phyloP scores from a whole-genome alignment of 176 grass and related monocot genomes.

The Tillandsia fasciculata region DNA sequence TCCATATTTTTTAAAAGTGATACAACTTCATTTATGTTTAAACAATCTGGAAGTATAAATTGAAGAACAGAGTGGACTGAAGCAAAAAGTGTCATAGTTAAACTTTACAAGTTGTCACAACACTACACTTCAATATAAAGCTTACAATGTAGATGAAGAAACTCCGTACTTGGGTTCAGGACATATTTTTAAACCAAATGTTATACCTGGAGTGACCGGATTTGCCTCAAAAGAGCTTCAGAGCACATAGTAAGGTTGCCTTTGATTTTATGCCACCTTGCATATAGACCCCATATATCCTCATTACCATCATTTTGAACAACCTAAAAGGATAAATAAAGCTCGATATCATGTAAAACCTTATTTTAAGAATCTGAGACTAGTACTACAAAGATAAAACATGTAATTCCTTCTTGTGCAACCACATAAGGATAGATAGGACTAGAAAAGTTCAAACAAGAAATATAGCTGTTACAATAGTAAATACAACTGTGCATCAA shows the following conservation, averaged over 20 bases:
- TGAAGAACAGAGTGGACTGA: too few relatives aligned
- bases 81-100: too few relatives aligned
- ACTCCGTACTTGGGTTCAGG: too few relatives aligned
- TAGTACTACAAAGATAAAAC: neutral
- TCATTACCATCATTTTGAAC: slow-evolving; percentile 47
- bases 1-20: too few relatives aligned
- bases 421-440: neutral
- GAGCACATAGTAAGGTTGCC: slow-evolving; percentile 65
- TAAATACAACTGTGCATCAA: neutral
- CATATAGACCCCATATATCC: slow-evolving; percentile 75
- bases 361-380: neutral
- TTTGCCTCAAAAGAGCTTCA: slow-evolving; percentile 77
- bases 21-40: too few relatives aligned
- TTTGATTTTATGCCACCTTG: slow-evolving; percentile 73
- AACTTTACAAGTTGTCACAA: too few relatives aligned
- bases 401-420: neutral
- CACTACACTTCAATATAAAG: too few relatives aligned
- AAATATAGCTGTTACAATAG: slow-evolving; percentile 10
- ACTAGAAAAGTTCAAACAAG: neutral
- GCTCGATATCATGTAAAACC: neutral
- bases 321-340: slow-evolving; percentile 18
- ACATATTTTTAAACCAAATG: neutral
- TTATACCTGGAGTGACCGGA: slow-evolving; percentile 83
- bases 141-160: too few relatives aligned
- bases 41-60: too few relatives aligned